Percentiles rank a stretch among this genome's conserved stretches.
These are phyloP conservation scores for Amanita pallidorosea DNA, from an alignment of 768 basidiomycete species.

Conservation along the genomic window DNA sequence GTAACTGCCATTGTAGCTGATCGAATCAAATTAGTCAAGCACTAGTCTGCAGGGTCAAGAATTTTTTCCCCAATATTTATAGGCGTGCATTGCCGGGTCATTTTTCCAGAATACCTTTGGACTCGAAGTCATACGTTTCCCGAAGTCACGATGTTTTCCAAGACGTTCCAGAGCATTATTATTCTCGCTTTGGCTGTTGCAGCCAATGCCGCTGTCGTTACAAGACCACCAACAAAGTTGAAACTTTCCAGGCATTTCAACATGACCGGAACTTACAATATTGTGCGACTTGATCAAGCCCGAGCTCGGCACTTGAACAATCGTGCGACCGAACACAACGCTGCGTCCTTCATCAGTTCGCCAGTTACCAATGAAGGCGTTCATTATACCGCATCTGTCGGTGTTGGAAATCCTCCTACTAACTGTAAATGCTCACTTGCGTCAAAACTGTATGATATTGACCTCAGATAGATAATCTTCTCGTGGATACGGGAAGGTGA, in stretches of 20 bases:
- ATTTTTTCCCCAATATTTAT: too few relatives aligned
- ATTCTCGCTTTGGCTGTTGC: constrained; percentile 35
- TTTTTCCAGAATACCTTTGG: too few relatives aligned
- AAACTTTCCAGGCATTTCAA: constrained; percentile 46
- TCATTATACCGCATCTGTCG: constrained; percentile 35
- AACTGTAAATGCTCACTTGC: constrained; percentile 25
- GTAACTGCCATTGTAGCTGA: too few relatives aligned
- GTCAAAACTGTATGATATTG: not conserved
- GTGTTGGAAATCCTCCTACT: constrained; percentile 45
- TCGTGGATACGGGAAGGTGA: constrained; percentile 53
- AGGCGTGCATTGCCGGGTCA: too few relatives aligned
- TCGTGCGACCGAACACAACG: constrained; percentile 21
- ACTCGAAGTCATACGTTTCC: too few relatives aligned
- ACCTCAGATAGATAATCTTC: constrained; percentile 29
- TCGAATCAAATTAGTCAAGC: too few relatives aligned
- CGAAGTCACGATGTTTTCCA: constrained; percentile 20
- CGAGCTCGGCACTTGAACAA: constrained; percentile 35
- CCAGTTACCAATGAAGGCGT: constrained; percentile 25
- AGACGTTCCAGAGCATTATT: constrained; percentile 33
- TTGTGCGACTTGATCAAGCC: constrained; percentile 40
- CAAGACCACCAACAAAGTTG: constrained; percentile 32
- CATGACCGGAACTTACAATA: constrained; percentile 33
- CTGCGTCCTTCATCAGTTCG: constrained; percentile 27
- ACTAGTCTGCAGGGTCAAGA: too few relatives aligned
- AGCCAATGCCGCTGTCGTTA: constrained; percentile 31